A percentile compares a stretch with the other conserved stretches of the same genome.
phyloP scores from a whole-genome alignment of 441 rosid genomes.

The Arabidopsis hybrid region DNA sequence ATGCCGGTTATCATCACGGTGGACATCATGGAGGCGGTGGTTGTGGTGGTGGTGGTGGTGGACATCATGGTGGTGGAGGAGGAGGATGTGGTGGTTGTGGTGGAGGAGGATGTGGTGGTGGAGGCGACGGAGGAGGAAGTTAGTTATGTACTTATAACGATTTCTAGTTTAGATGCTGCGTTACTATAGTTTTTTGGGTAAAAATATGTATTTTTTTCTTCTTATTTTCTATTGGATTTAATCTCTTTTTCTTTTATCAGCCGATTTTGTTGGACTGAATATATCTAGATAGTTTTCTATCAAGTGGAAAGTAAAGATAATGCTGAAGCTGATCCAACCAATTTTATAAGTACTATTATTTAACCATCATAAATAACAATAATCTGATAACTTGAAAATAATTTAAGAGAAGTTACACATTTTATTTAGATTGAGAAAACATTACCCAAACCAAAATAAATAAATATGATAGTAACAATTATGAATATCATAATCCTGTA shows the following conservation, averaged over 20 bases:
- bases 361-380: too few species aligned
- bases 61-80: neutral
- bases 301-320: neutral
- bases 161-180: too few species aligned
- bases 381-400: too few species aligned
- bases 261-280: neutral
- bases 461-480: too few species aligned
- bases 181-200: too few species aligned
- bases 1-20: neutral
- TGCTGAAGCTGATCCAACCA: too few species aligned
- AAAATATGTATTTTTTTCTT: too few species aligned
- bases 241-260: neutral
- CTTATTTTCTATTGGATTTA: neutral
- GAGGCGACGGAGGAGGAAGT: neutral
- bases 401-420: too few species aligned
- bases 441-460: too few species aligned
- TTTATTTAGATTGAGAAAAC: too few species aligned
- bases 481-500: too few species aligned
- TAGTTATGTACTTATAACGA: neutral
- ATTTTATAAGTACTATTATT: too few species aligned
- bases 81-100: constrained; percentile 14
- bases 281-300: neutral
- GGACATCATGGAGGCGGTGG: neutral
- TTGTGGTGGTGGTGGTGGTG: neutral
- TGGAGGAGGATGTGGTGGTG: neutral